Evolutionary conservation across 495 filamentous ascomycete genomes (phyloP).

Genomic region (Hyaloscypha finlandica): DNA sequence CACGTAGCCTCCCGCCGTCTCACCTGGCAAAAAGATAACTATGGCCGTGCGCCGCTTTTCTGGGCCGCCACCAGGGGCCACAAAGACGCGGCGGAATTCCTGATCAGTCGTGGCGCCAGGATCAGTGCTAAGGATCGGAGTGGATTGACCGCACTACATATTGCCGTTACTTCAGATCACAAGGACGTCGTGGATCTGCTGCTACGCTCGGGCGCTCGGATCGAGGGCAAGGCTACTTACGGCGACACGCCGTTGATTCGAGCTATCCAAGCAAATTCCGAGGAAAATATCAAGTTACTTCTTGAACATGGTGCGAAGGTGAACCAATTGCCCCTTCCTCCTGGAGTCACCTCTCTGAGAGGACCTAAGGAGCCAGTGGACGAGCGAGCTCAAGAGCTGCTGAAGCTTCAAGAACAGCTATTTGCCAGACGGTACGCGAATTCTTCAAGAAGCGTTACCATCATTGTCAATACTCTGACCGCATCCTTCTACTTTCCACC

Average conservation of each 20-base stretch:
- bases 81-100: constrained; percentile 17
- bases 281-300: constrained; percentile 20
- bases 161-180: not conserved
- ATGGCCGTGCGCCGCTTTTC: constrained; percentile 5
- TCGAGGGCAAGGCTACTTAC: constrained; percentile 7
- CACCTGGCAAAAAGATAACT: not conserved
- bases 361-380: too few relatives aligned
- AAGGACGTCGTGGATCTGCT: constrained; percentile 23
- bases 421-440: too few relatives aligned
- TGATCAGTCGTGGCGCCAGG: constrained; percentile 20
- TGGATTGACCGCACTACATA: constrained; percentile 1
- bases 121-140: constrained; percentile 5
- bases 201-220: constrained; percentile 15
- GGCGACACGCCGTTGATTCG: constrained; percentile 6
- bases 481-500: too few relatives aligned
- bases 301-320: constrained; percentile 18
- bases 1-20: too few relatives aligned
- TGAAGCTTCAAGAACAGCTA: too few relatives aligned
- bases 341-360: too few relatives aligned
- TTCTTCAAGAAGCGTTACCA: too few relatives aligned
- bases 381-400: too few relatives aligned
- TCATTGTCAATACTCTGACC: too few relatives aligned
- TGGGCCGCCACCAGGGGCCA: constrained; percentile 7
- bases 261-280: constrained; percentile 6
- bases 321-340: too few relatives aligned